Evolutionary conservation across 2,329 filamentous ascomycete species (phyloP).

Genomic region (Arthrinium phaeospermum): DNA sequence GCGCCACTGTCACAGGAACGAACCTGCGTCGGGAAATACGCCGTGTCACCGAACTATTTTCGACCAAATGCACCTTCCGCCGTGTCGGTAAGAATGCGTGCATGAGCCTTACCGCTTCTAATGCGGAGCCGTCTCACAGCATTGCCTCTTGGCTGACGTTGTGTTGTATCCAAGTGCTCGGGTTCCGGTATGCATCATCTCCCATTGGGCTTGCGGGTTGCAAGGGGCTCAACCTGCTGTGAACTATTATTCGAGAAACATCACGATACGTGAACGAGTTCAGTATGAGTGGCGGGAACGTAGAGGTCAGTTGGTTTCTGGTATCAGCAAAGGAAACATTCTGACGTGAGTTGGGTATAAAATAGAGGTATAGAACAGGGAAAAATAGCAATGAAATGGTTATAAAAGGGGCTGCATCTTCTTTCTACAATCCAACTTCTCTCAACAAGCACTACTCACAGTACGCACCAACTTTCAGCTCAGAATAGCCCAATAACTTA

Average conservation of each 20-base stretch:
- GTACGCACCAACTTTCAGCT: background rate
- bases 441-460: too few relatives aligned
- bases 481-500: too few relatives aligned
- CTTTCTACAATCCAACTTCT: too few relatives aligned
- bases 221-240: background rate
- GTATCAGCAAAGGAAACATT: background rate
- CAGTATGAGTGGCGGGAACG: background rate
- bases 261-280: background rate
- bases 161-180: background rate
- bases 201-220: background rate
- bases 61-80: too few relatives aligned
- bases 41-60: too few relatives aligned
- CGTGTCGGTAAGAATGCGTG: too few relatives aligned
- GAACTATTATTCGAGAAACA: background rate
- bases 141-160: background rate
- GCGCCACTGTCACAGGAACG: too few relatives aligned
- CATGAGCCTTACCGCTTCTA: background rate
- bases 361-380: too few relatives aligned
- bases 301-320: background rate
- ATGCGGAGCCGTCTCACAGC: background rate
- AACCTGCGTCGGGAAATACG: too few relatives aligned
- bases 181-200: rapidly evolving
- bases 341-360: too few relatives aligned
- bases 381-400: too few relatives aligned
- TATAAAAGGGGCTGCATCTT: too few relatives aligned